Evolutionary conservation across 306 rosid genomes (phyloP).

Genomic region (Glycine latifolia): DNA sequence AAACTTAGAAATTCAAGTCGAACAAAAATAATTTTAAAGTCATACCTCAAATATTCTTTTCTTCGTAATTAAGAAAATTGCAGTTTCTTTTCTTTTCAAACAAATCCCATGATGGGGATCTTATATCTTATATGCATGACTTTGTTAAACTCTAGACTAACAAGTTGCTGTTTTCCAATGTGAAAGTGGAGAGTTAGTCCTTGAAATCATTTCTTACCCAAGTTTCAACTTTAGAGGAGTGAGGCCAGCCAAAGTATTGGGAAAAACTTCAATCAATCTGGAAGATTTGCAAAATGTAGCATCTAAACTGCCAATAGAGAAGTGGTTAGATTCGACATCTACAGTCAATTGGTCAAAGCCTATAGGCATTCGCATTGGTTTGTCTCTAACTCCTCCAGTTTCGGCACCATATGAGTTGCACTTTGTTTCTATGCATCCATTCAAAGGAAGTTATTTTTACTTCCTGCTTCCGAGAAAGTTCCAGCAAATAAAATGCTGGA

Average conservation of each 20-base stretch:
- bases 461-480: constrained; percentile 35
- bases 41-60: no score
- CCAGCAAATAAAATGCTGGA: constrained; percentile 35
- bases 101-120: no score
- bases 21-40: no score
- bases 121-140: no score
- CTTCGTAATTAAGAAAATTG: no score
- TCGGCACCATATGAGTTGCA: constrained; percentile 48
- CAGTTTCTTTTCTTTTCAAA: no score
- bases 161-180: constrained; percentile 54
- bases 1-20: no score
- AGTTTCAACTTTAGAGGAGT: constrained; percentile 30
- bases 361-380: constrained; percentile 44
- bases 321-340: constrained; percentile 53
- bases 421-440: constrained; percentile 37
- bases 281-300: constrained; percentile 44
- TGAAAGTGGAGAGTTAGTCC: constrained; percentile 51
- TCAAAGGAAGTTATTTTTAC: constrained; percentile 28
- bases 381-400: constrained; percentile 51
- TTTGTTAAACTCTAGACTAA: no score
- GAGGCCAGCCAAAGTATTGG: constrained; percentile 45
- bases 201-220: constrained; percentile 47
- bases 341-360: constrained; percentile 33
- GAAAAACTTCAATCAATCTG: constrained; percentile 46
- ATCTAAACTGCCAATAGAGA: constrained; percentile 48